A percentile compares a stretch with the other conserved stretches of the same genome.
phyloP scores from a whole-genome alignment of 2,329 filamentous ascomycete genomes.

The Arachnomyces sp. region DNA sequence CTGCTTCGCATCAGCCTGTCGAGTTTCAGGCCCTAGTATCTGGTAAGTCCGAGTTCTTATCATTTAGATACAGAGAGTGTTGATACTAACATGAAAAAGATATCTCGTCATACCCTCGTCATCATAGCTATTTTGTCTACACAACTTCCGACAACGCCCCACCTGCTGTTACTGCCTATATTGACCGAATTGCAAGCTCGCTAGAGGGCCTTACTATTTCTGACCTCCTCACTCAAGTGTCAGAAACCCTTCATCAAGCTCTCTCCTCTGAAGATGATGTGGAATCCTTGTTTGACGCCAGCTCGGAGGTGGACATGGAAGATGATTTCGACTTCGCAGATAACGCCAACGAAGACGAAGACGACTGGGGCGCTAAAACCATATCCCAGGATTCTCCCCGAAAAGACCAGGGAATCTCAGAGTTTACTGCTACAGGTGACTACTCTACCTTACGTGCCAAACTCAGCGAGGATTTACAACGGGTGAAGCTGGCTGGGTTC shows the following conservation, averaged over 20 bases:
- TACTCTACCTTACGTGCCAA: slow-evolving; percentile 13
- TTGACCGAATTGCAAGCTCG: slow-evolving; percentile 41
- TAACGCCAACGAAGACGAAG: slow-evolving; percentile 29
- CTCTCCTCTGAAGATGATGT: slow-evolving; percentile 7
- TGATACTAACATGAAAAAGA: slow-evolving; percentile 34
- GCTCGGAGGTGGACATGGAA: slow-evolving; percentile 13
- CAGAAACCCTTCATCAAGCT: slow-evolving; percentile 28
- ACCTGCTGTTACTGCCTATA: slow-evolving; percentile 20
- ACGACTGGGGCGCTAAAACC: slow-evolving; percentile 22
- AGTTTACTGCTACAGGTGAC: slow-evolving; percentile 6
- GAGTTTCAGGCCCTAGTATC: slow-evolving; percentile 32
- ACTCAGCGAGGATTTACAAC: slow-evolving; percentile 54
- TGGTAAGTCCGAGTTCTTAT: slow-evolving; percentile 23
- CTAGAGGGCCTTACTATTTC: slow-evolving; percentile 37
- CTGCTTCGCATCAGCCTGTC: slow-evolving; percentile 19
- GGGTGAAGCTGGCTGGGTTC: slow-evolving; percentile 58
- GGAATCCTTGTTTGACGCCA: slow-evolving; percentile 14
- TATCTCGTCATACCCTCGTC: slow-evolving; percentile 51
- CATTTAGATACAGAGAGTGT: slow-evolving; percentile 5
- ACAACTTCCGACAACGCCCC: slow-evolving; percentile 37
- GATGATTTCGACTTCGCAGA: slow-evolving; percentile 27
- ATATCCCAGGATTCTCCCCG: slow-evolving; percentile 3
- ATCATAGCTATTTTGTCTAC: slow-evolving; percentile 51
- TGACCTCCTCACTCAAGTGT: slow-evolving; percentile 43
- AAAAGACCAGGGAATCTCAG: slow-evolving; percentile 11